Base-by-base conservation (phyloP, 768 basidiomycete genomes). In the Russula foetens region DNA sequence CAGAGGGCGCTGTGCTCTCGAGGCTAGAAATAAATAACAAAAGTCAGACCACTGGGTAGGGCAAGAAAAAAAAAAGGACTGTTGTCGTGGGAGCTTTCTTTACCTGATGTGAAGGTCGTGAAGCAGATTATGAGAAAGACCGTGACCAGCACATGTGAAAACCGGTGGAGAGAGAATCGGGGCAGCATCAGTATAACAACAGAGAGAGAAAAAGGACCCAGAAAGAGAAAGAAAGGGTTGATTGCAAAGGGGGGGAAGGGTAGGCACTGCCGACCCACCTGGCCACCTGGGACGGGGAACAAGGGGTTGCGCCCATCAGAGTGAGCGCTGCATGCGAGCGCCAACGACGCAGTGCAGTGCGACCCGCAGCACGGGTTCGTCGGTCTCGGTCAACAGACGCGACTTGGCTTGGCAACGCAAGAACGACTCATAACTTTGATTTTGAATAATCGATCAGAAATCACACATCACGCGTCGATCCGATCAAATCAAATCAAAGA, bases 1-100 rank as follows among this genome's bases (percentile, higher is more conserved):
- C 56, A 77, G 53, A 5, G 76, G 75, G 12, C 69, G 72, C 4
- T 72, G 70, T 24, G 67, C 58, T 63, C 71, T 58, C 21, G 59
- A 58, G 28, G 59, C 65, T 66, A 21, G 31, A 19, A 17, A 12
- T 15, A 49, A 11, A n/a, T 12, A 17, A 50, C 28, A 24, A 23
- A 29, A 11, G 29, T 58, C 9, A 43, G 39, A 4, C 2, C 4
- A 7, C 7, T 15, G 12, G 19, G 46, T 2, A 9, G 29, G 17
- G 23, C 24, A 8, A 15, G 24, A n/a, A 17, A 23, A 12, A 58
- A 21, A 45, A 12, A 11, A 1, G 21, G 7, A 39, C 7, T 6
- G 11, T 19, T 12, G 24, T 6, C 1, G 14, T 41, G 48, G 31
- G 12, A 12, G 31, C 35, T 33, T 33, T 33, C 4, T 50, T 33